A percentile compares a stretch with the other conserved stretches of the same genome.
phyloP scores from a whole-genome alignment of 495 filamentous ascomycete species.

The Podospora pseudocomata region DNA sequence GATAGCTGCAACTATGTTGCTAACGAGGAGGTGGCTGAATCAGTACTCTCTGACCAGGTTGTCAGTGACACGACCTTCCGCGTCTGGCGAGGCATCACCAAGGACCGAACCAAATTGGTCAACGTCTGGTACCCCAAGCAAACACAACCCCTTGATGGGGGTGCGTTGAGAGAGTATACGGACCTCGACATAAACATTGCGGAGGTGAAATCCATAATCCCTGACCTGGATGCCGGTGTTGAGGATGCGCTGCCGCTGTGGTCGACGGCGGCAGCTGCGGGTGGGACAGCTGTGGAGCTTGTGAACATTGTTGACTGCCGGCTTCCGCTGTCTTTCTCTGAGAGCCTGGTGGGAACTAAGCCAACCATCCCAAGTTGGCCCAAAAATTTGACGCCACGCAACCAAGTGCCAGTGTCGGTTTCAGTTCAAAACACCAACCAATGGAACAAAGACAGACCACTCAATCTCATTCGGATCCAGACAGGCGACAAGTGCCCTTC shows the following conservation, averaged over 20 bases:
- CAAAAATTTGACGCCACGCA: slow-evolving; percentile 4
- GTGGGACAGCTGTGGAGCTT: slow-evolving; percentile 30
- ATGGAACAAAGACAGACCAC: slow-evolving; percentile 20
- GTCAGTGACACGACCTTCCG: slow-evolving; percentile 7
- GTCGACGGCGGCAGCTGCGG: slow-evolving; percentile 30
- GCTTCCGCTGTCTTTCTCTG: slow-evolving; percentile 17
- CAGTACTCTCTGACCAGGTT: slow-evolving; percentile 10
- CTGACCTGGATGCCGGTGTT: slow-evolving; percentile 68
- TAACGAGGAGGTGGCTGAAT: slow-evolving; percentile 70
- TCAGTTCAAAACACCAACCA: neutral
- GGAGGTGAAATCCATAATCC: slow-evolving; percentile 65
- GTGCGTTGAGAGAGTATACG: slow-evolving; percentile 20
- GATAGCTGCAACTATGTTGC: slow-evolving; percentile 67
- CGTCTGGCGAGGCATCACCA: slow-evolving; percentile 66
- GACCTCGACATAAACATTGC: slow-evolving; percentile 62
- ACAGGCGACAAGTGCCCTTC: slow-evolving; percentile 68
- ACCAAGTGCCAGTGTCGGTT: neutral
- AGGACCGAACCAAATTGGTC: slow-evolving; percentile 62
- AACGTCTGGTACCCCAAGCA: slow-evolving; percentile 60
- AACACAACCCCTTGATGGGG: slow-evolving; percentile 23
- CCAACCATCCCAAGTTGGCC: slow-evolving; percentile 24
- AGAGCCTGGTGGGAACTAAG: neutral
- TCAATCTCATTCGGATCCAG: slow-evolving; percentile 61
- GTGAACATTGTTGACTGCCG: slow-evolving; percentile 53
- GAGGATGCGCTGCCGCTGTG: slow-evolving; percentile 59